phyloP scores from a whole-genome alignment of 2,329 filamentous ascomycete genomes.

The Phaeosphaeriaceae sp. region DNA sequence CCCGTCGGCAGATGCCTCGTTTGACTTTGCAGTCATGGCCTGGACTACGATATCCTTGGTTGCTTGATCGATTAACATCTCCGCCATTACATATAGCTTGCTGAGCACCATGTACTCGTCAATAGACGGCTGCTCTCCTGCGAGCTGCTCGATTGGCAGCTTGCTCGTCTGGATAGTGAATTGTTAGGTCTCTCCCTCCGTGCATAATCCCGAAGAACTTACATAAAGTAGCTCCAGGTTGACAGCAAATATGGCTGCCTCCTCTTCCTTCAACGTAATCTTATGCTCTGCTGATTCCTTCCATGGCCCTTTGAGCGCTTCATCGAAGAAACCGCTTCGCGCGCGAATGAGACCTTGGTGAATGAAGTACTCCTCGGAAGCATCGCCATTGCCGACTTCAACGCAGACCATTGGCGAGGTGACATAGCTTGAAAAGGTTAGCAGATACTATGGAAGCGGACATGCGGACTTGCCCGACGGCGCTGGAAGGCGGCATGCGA shows the following conservation, averaged over 20 bases:
- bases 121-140: not conserved
- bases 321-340: constrained; percentile 15
- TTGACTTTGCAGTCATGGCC: not conserved
- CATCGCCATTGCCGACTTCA: not conserved
- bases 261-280: constrained; percentile 5
- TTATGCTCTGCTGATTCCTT: constrained; percentile 1
- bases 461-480: not conserved
- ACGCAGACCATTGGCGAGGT: not conserved
- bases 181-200: not conserved
- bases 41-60: constrained; percentile 7
- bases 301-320: constrained; percentile 8
- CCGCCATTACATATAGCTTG: constrained; percentile 13
- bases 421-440: not conserved
- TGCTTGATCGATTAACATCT: constrained; percentile 10
- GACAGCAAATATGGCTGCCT: constrained; percentile 11
- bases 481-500: not conserved
- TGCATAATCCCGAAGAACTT: not conserved
- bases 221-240: constrained; percentile 7
- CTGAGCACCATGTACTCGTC: not conserved
- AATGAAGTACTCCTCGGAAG: constrained; percentile 5
- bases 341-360: constrained; percentile 14
- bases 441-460: not conserved
- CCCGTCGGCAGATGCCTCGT: not conserved
- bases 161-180: not conserved
- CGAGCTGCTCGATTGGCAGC: not conserved